Base-by-base conservation (phyloP, 2,329 filamentous ascomycete species). In the Aspergillus pseudoviridinutans region DNA sequence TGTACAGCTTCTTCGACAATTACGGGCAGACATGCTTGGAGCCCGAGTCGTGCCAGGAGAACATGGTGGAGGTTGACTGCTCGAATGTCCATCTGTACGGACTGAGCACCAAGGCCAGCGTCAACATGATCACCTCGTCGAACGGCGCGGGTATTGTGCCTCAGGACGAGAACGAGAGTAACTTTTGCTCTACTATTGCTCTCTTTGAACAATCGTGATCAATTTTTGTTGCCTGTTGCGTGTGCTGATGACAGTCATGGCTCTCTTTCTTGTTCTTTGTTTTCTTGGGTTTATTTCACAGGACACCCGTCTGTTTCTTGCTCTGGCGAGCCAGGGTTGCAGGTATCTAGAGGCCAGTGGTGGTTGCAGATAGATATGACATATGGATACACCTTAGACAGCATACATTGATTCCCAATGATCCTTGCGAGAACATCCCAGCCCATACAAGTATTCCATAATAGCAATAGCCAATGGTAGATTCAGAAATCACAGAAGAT, bases 1-100 rank as follows among this genome's bases (percentile, higher is more conserved):
- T 92, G 58, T 93, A 93, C 81, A 87, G 83, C 63, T 93, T 93
- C 83, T 93, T 91, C 69, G 84, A 93, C 73, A 91, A 92, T 80
- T 93, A 93, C 75, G 78, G 76, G 41, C 88, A 92, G 74, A 79
- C 80, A 20, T 94, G 90, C 66, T 81, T 92, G 17, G 73, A 75
- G 41, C 80, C 80, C 9, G 82, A 89, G 71, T 84, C 82, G 63
- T 94, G 90, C 78, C 90, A 93, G 75, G 80, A 87, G 57, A 88
- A 91, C 75, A 92, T 94, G 77, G 81, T 92, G 50, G 85, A 84
- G 64, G 78, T 93, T 38, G 86, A 91, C 73, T 82, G 83, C 69
- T 89, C 79, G 0, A 67, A 80, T 53, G 79, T 91, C 42, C 78
- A 85, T 63, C 72, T 92, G 41, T 90, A 84, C 61, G 89, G 84